Evolutionary conservation across 1,284 basidiomycete genomes (phyloP), one percentile per base, ranked within the genome.

Genomic region (Megacollybia platyphylla): DNA sequence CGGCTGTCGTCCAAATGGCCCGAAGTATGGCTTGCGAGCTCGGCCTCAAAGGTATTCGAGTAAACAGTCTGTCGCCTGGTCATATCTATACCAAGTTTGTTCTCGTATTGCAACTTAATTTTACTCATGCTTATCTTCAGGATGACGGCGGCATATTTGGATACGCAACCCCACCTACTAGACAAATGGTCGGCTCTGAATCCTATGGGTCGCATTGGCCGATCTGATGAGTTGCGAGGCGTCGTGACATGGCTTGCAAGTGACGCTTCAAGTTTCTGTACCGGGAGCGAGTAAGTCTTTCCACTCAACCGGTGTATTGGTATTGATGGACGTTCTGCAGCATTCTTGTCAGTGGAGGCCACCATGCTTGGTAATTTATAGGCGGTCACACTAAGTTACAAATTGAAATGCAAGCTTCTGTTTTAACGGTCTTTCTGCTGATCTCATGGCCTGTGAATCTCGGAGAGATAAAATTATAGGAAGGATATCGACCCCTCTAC

Each of bases 1-100:
- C 82, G 2, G 87, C 80, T 2, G 81, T 90, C 5, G 59, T 87
- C 36, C 87, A 90, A 61, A 85, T 89, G 78, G 78, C 67, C 15
- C 73, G 85, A 48, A 89, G 82, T 61, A 75, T 90, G 71, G 87
- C 88, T 3, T 84, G 83, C 57, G 88, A 91, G 57, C 73, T 87
- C 43, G 85, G 84, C 4, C 65, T 60, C 17, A 67, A 76, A 54
- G 62, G 70, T 3, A 89, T 91, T 47, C 67, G 85, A 5, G 81
- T 88, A 44, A 86, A 87, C 56, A 66, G 78, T n/a, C 64, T 86
- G 41, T 84, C 79, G 6, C 82, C 82, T 0, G 84, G 84, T 2
- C 70, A 86, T 56, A 86, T 87, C 32, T 78, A 80, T 51, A 87
- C 84, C 2, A 65, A 65, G 82, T 84, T 48, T 38, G 75, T 64